Conservation (phyloP, 345 rosid species). For the Lepidium africanum region DNA sequence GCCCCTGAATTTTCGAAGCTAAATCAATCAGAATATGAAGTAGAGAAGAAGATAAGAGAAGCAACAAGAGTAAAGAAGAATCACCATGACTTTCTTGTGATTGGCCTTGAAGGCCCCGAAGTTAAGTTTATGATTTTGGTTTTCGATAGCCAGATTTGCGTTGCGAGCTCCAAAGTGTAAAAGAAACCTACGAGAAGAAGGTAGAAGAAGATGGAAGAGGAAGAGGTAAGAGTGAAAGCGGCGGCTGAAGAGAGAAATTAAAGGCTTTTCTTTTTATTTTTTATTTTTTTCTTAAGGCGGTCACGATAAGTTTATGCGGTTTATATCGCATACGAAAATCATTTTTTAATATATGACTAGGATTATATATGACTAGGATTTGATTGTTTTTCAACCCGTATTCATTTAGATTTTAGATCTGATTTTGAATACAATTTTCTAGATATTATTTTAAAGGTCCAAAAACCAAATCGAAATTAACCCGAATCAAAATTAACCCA, state of each 20-base stretch:
- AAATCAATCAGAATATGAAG: slow-evolving; percentile 10
- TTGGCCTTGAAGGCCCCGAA: slow-evolving; percentile 32
- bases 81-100: slow-evolving; percentile 44
- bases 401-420: no score
- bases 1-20: slow-evolving; percentile 21
- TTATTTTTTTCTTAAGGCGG: slow-evolving; percentile 21
- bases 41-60: neutral
- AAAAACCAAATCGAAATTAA: no score
- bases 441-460: no score
- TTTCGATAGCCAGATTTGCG: slow-evolving; percentile 27
- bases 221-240: slow-evolving; percentile 23
- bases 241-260: slow-evolving; percentile 28
- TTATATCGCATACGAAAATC: neutral
- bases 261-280: neutral
- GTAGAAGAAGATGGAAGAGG: neutral
- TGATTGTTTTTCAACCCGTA: no score
- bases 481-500: no score
- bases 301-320: slow-evolving; percentile 28
- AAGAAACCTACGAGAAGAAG: neutral
- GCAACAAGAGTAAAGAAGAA: neutral
- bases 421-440: no score
- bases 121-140: slow-evolving; percentile 19
- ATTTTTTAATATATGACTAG: no score
- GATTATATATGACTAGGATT: no score
- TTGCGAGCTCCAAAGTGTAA: slow-evolving; percentile 18